Conservation (phyloP, 116 monocot genomes). For the Phalaenopsis hybrid region DNA sequence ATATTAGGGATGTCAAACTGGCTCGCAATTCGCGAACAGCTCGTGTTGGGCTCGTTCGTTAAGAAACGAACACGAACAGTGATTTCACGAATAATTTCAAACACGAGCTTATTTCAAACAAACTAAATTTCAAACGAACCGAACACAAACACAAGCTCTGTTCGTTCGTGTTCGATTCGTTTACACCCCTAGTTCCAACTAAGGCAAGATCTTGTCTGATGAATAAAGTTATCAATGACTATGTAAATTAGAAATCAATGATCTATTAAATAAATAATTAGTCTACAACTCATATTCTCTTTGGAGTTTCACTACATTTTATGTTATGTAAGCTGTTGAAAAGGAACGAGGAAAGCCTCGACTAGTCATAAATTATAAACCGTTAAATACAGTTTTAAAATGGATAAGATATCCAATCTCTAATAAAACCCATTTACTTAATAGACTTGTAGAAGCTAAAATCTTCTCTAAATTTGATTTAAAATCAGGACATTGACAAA, state of each 20-base stretch:
- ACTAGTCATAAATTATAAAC: neutral
- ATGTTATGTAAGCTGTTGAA: neutral
- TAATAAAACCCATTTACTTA: neutral
- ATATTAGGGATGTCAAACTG: no score
- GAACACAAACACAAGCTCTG: no score
- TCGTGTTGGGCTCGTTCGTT: no score
- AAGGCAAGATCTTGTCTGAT: conserved; percentile 6
- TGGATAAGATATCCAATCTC: neutral
- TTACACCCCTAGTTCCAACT: no score
- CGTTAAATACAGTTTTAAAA: neutral
- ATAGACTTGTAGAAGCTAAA: neutral
- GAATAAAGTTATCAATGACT: neutral
- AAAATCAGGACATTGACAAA: conserved; percentile 4
- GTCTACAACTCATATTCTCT: neutral
- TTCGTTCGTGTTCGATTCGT: no score
- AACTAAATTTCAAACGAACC: no score
- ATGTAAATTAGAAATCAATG: conserved; percentile 1
- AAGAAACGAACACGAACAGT: no score
- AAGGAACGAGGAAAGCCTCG: neutral
- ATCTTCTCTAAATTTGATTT: conserved; percentile 9
- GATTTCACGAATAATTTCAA: no score
- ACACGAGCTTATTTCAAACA: no score
- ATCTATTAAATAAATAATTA: neutral
- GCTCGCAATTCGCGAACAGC: no score
- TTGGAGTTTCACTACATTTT: neutral